Evolutionary conservation across 164 flowering plant genomes (phyloP), one percentile per base, ranked within the genome.

Genomic region (Vitis rupestris): DNA sequence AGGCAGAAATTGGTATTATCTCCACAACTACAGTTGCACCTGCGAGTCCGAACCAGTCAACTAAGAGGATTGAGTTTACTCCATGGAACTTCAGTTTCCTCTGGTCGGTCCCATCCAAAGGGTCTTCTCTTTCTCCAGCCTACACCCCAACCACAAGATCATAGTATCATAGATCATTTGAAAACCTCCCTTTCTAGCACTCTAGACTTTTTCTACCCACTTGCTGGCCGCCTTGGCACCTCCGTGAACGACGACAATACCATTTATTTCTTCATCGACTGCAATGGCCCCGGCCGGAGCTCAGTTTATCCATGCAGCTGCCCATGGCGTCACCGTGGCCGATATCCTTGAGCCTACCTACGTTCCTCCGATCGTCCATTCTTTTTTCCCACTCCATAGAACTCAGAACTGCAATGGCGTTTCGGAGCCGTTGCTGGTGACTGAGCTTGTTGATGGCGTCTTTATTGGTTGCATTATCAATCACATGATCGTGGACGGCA

Each of bases 101-200:
- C 10, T 11, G 10, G 0, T 59, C 1, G 70, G 56, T 16, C 1
- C 49, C 3, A 83, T 74, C 68, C 94, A 58, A 84, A 77, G 71
- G 93, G 91, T 0, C 74, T 89, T 54, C 70, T 87, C 47, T 85
- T 81, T 68, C 66, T 1, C 44, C 75, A 68, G 11, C 81, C 83
- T 2, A 51, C 54, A 8, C 44, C 19, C 13, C 44, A 44, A 1
- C 73, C 29, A 29, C 17, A 53, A 11, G 4, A 48, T 1, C 11
- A 4, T 1, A 0, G 3, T 3, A 14, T 14, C n/a, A 10, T 78
- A 2, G 48, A 69, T 1, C 72, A 67, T 57, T 79, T 84, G 12
- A 77, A 81, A 59, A n/a, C 59, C 52, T 77, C 87, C 3, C 75
- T 84, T 44, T 77, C 87, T 4, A 23, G 15, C 58, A 74, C 86